phyloP scores from a whole-genome alignment of 305 asterid species.

The Solanum aculeatissimum region DNA sequence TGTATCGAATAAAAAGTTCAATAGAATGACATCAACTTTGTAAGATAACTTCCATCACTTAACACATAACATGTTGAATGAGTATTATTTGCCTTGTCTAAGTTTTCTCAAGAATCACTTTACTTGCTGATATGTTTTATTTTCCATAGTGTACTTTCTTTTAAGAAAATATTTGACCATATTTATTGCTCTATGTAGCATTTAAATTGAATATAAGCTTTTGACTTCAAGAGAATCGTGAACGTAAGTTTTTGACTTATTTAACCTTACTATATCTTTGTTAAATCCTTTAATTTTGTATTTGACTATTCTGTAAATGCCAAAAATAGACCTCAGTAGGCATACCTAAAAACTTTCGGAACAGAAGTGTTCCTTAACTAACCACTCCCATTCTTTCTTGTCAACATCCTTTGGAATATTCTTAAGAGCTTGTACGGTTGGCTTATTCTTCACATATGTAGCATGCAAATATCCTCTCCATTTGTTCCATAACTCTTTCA shows the following conservation, averaged over 20 bases:
- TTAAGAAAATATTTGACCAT: not conserved
- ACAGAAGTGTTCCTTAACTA: no score
- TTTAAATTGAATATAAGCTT: constrained; percentile 17
- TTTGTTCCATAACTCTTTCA: no score
- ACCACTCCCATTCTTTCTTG: no score
- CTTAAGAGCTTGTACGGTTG: no score
- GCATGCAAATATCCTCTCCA: no score
- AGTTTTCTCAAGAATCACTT: not conserved
- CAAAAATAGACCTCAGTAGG: not conserved
- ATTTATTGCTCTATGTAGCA: not conserved
- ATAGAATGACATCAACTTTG: constrained; percentile 46
- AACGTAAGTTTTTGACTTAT: constrained; percentile 30
- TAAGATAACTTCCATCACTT: constrained; percentile 14
- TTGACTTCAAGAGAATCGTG: constrained; percentile 94
- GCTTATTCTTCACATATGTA: no score
- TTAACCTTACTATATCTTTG: not conserved
- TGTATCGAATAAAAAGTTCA: constrained; percentile 6
- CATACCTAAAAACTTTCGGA: no score
- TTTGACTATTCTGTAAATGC: not conserved
- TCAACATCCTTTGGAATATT: no score
- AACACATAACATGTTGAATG: not conserved
- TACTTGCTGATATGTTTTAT: not conserved
- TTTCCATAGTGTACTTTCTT: not conserved
- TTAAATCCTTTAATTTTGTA: not conserved
- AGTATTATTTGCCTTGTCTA: not conserved